Conservation (phyloP, 805 yeast species). For the Ogataea henricii region DNA sequence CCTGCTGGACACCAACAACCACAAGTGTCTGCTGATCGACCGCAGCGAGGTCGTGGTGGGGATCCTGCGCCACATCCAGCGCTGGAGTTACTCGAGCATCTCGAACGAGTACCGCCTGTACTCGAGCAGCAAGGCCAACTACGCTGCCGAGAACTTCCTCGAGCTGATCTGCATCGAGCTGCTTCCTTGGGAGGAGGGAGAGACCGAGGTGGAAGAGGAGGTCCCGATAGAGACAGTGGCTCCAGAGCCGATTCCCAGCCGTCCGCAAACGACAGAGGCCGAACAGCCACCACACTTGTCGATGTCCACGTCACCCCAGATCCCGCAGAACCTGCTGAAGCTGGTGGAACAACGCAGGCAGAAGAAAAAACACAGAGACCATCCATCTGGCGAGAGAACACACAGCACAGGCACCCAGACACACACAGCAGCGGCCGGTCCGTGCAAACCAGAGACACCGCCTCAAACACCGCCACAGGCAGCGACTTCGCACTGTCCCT, state of each 20-base stretch:
- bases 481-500: slow-evolving; percentile 17
- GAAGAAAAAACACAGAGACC: slow-evolving; percentile 35
- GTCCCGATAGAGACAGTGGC: background rate
- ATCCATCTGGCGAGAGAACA: slow-evolving; percentile 3
- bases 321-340: slow-evolving; percentile 59
- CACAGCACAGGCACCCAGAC: slow-evolving; percentile 5
- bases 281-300: slow-evolving; percentile 30
- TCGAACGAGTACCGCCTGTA: slow-evolving; percentile 82
- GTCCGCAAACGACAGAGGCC: background rate
- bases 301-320: slow-evolving; percentile 67
- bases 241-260: background rate
- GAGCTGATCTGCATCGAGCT: slow-evolving; percentile 67
- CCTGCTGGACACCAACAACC: slow-evolving; percentile 59
- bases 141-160: slow-evolving; percentile 77
- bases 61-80: slow-evolving; percentile 75
- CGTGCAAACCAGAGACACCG: slow-evolving; percentile 12
- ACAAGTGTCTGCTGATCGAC: slow-evolving; percentile 77
- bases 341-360: slow-evolving; percentile 52
- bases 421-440: background rate
- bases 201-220: slow-evolving; percentile 2
- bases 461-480: slow-evolving; percentile 16
- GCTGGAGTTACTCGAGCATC: slow-evolving; percentile 86
- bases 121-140: slow-evolving; percentile 68
- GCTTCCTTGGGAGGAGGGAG: slow-evolving; percentile 39
- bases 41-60: slow-evolving; percentile 80